Base-by-base conservation (phyloP, 257 asterid species). In the Solanum gracilifrons region DNA sequence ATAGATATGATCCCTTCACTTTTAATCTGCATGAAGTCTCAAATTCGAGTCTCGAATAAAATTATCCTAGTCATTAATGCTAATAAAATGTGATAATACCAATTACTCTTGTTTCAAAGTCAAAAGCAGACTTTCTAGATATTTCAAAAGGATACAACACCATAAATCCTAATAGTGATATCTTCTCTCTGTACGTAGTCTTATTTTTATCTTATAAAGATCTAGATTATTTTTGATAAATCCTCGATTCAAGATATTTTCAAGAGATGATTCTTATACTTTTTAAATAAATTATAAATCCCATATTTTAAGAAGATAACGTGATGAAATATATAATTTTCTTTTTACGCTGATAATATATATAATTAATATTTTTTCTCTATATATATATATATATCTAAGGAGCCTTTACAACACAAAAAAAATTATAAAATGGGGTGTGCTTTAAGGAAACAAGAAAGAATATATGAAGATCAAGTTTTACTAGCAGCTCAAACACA, bases 401-500 rank as follows among this genome's bases (percentile, higher is more conserved):
- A 9, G 23, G 3, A 10, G 75, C 10, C 37, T 69, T 69, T 13
- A 69, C 84, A 76, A 32, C 23, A 60, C 31, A 88, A 32, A 85
- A 43, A 66, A 21, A 4, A 66, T 23, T 69, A n/a, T 85, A 18
- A n/a, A 15, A 92, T 92, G 96, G 96, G 93, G 0, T 89, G 93
- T 87, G 85, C 76, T 66, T 88, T 89, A 39, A 87, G 80, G 43
- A 92, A 92, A 90, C 89, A 85, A 60, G 68, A 77, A 4, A 89
- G 73, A 15, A 86, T 86, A 84, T 85, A 89, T 85, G 93, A 89
- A 86, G 92, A 91, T 87, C 93, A 92, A 55, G 86, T 88, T 69
- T 48, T 88, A 85, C 92, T 93, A 75, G 91, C 95, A 41, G 64
- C 94, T 71, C 86, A 93, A 82, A 92, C 95, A 25, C 91, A 86